Evolutionary conservation across 768 basidiomycete species (phyloP).

Genomic region (Daedaleopsis nitida): DNA sequence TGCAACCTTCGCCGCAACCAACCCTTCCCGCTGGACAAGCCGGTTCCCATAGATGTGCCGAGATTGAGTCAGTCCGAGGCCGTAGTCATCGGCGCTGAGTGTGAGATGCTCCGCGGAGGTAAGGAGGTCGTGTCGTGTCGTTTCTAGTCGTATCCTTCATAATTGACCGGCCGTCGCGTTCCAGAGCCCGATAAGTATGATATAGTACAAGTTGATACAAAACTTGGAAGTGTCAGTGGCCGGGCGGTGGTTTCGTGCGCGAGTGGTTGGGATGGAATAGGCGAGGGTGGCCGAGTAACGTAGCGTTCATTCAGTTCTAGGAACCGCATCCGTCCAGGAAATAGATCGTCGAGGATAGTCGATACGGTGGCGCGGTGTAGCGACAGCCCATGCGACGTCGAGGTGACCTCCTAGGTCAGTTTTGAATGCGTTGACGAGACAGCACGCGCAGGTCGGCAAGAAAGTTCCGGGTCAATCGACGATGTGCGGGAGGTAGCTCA

Average conservation of each 20-base stretch:
- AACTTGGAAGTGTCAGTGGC: neutral
- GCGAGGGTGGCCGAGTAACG: slow-evolving; percentile 21
- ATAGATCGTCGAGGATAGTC: slow-evolving; percentile 4
- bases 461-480: slow-evolving; percentile 40
- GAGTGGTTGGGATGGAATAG: slow-evolving; percentile 17
- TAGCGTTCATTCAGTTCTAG: slow-evolving; percentile 23
- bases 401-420: slow-evolving; percentile 3
- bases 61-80: neutral
- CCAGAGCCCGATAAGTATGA: slow-evolving; percentile 19
- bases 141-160: slow-evolving; percentile 22
- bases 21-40: slow-evolving; percentile 2
- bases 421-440: slow-evolving; percentile 10
- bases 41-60: slow-evolving; percentile 9
- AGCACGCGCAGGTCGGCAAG: slow-evolving; percentile 12
- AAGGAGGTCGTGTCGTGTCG: slow-evolving; percentile 16
- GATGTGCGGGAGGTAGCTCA: slow-evolving; percentile 34
- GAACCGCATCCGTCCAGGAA: slow-evolving; percentile 6
- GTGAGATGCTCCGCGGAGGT: slow-evolving; percentile 9
- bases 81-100: neutral
- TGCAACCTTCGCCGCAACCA: neutral
- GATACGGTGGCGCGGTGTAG: slow-evolving; percentile 3
- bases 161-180: slow-evolving; percentile 23
- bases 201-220: slow-evolving; percentile 16
- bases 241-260: slow-evolving; percentile 2
- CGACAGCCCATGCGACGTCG: slow-evolving; percentile 1